A percentile compares a stretch with the other conserved stretches of the same genome.
Evolutionary conservation across 257 asterid species (phyloP).

Genomic region (Agastache rugosa): DNA sequence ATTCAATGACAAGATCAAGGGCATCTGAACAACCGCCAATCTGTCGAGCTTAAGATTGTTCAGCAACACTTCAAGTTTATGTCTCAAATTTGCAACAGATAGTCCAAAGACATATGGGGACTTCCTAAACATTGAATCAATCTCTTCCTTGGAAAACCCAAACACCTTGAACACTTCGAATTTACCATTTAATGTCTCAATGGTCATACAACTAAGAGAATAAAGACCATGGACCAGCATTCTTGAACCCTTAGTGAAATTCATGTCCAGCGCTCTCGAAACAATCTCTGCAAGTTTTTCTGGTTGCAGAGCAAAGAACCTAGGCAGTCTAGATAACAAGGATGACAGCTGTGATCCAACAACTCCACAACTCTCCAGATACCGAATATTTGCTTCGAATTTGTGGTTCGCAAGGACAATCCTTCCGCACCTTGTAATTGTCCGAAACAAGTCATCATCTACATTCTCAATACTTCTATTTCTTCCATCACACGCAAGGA

Average conservation of each 20-base stretch:
- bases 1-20: neutral
- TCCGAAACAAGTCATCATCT: conserved; percentile 30
- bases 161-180: neutral
- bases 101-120: neutral
- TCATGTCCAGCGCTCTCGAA: conserved; percentile 35
- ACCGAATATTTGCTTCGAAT: conserved; percentile 38
- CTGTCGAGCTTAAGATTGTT: neutral
- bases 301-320: conserved; percentile 27
- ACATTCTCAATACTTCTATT: conserved; percentile 3
- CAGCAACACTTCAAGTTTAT: conserved; percentile 8
- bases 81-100: conserved; percentile 9
- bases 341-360: conserved; percentile 38
- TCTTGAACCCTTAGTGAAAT: conserved; percentile 37
- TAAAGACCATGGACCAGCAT: conserved; percentile 23
- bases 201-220: neutral
- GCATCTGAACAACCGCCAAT: conserved; percentile 1
- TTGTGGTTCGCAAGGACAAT: neutral
- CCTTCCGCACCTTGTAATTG: conserved; percentile 33
- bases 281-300: conserved; percentile 35
- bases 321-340: conserved; percentile 37
- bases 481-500: conserved; percentile 31
- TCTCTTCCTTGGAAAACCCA: conserved; percentile 22
- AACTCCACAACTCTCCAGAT: conserved; percentile 44
- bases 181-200: neutral
- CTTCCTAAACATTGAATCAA: conserved; percentile 16